Base-by-base conservation (phyloP, 208 protist genomes). In the Naegleria lovaniensis region DNA sequence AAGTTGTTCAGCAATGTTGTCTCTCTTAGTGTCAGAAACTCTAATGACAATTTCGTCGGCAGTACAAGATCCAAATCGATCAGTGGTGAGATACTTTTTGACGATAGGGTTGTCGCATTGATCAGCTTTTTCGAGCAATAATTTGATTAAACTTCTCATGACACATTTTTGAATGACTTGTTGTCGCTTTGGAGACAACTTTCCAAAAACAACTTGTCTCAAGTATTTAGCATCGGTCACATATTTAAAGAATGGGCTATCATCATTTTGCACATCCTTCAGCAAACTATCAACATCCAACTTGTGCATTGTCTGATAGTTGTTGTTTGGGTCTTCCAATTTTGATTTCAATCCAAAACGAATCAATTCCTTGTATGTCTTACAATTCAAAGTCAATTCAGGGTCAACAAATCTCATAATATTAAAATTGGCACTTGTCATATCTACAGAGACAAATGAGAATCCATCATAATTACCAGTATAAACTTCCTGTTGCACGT, bases 131-230 rank as follows among this genome's bases (percentile, higher is more conserved):
- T 86, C 83, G 6, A 86, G 0, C 3, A 86, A 9, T 40, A 43
- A 43, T 51, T 86, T 38, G 15, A 86, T 51, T 1, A 86, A 33
- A 33, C 11, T 33, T 40, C 83, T 48, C 83, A 86, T 48, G 3
- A 51, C 11, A 48, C 22, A 86, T 25, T 86, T 86, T 51, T 86
- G 83, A 33, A 86, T 51, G 9, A 25, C n/a, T 86, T 86, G 83
- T 86, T 86, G 83, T 33, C 83, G 22, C n/a, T 86, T 86, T 86
- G 83, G 83, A 33, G 41, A 51, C 15, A 86, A 86, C 16, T 86
- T 33, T 33, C 83, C 83, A 51, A 86, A 86, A 4, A 86, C 16
- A 6, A 86, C 83, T 48, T 86, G 83, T 86, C 83, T 86, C 9
- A 86, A 33, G 7, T 51, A 36, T 33, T 86, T 86, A 15, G 76